phyloP scores from a whole-genome alignment of 2,329 filamentous ascomycete genomes.

The Raffaelea arxii region DNA sequence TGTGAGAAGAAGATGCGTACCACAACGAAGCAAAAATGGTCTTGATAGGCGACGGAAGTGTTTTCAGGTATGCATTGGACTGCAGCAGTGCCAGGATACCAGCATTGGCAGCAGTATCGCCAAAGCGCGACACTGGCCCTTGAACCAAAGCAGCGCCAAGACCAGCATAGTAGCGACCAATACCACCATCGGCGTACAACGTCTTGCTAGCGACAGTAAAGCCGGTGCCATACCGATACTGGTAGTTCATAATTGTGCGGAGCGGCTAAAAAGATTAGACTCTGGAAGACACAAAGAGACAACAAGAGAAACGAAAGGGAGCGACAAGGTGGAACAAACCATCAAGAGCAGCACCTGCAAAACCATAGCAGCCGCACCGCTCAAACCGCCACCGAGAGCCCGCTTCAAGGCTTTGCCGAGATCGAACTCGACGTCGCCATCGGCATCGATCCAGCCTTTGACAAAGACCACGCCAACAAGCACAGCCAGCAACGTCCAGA shows the following conservation, averaged over 20 bases:
- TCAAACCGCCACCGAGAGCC: slow-evolving; percentile 35
- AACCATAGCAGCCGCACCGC: slow-evolving; percentile 38
- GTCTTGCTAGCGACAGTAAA: slow-evolving; percentile 29
- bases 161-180: slow-evolving; percentile 35
- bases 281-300: neutral
- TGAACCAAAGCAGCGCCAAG: slow-evolving; percentile 34
- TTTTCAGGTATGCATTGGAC: slow-evolving; percentile 34
- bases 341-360: slow-evolving; percentile 37
- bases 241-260: slow-evolving; percentile 41
- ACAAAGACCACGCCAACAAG: slow-evolving; percentile 27
- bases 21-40: slow-evolving; percentile 37
- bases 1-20: slow-evolving; percentile 12
- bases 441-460: slow-evolving; percentile 35
- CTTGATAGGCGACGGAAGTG: slow-evolving; percentile 31
- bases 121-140: slow-evolving; percentile 34
- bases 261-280: slow-evolving; percentile 25
- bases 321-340: slow-evolving; percentile 19
- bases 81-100: slow-evolving; percentile 37
- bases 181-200: slow-evolving; percentile 30
- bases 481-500: slow-evolving; percentile 24
- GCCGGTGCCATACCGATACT: slow-evolving; percentile 34
- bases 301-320: neutral
- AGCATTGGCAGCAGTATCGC: slow-evolving; percentile 38
- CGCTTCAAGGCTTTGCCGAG: slow-evolving; percentile 30
- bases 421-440: slow-evolving; percentile 34